Base-by-base conservation (phyloP, 2,329 filamentous ascomycete genomes). In the Colletotrichum costaricense region DNA sequence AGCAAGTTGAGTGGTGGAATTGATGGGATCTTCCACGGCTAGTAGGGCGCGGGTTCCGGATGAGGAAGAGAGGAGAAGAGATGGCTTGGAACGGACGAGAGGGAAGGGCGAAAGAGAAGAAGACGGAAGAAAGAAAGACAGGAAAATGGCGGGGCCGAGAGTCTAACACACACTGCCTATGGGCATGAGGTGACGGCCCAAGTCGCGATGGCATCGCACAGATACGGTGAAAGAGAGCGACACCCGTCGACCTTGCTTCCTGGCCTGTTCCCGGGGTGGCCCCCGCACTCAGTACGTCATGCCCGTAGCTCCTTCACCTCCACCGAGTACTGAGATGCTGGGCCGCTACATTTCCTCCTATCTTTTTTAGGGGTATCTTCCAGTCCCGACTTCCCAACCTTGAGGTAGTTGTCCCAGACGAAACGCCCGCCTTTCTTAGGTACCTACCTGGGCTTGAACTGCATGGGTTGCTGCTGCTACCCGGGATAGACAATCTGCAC, bases 151-250 rank as follows among this genome's bases (percentile, higher is more conserved):
- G 42, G 42, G 42, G 33, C 35, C 42, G 54, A 49, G 56, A 62
- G 26, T 52, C 46, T 30, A 46, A 54, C 22, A 54, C 33, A 35
- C 33, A 35, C 33, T 35, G 11, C 3, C 33, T 11, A 35, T 12
- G 11, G 11, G 33, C 33, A 35, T 35, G 33, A 35, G 33, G 33
- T 35, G 33, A 35, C 33, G 12, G 22, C 7, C 63, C 30, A 54
- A 42, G 62, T 73, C 67, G 49, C 67, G 71, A 71, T 73, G 71
- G 71, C 56, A 73, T 73, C 67, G 60, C 46, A 73, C 71, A 73
- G 56, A 52, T 30, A 69, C 52, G 54, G 70, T 19, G 42, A 69
- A 46, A 60, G 46, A 46, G 30, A 42, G 38, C 38, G 38, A 42
- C 38, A 42, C 33, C 33, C 33, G 38, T 16, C 58, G 28, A 52